Base-by-base conservation (phyloP, 2,329 filamentous ascomycete species). In the Colletotrichum euphorbiae region DNA sequence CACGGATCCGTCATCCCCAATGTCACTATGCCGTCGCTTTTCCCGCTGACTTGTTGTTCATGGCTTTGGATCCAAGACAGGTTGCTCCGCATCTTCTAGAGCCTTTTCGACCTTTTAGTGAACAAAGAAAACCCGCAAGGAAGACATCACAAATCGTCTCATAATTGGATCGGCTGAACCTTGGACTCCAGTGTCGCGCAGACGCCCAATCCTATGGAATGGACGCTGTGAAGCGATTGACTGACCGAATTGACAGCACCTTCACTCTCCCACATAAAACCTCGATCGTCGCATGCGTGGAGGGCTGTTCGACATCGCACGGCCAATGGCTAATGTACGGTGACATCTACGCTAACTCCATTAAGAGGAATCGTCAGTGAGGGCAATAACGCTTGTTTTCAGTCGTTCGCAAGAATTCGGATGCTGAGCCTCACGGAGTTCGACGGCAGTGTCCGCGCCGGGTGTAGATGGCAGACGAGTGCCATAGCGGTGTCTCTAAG, bases 271-370 rank as follows among this genome's bases (percentile, higher is more conserved):
- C 40, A 12, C 54, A 46, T 63, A 52, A 60, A 60, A 65, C 61
- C 50, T 65, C 61, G 61, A 68, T 68, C 65, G 65, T 68, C 65
- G 48, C 65, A 55, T 48, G 15, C 59, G 65, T 68, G 65, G 65
- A 68, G 31, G 61, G 42, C 40, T 33, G 48, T 21, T 52, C 19
- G 28, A 33, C 59, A 68, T 68, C 61, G 61, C 42, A 65, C 65
- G 42, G 43, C 61, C 65, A 68, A 60, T 60, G 42, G 24, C 40
- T 45, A 60, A 68, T 38, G 55, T 55, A 68, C 61, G 55, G 55
- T 65, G 65, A 68, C 65, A 68, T 68, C 24, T 65, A 11, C 38
- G 17, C 19, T 31, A 50, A 11, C 51, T 38, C 8, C 38, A 33
- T 54, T 24, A n/a, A 24, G 33, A 54, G 33, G 31, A 28, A 9